Conservation (phyloP, 306 rosid genomes). For the Quercus ilex region DNA sequence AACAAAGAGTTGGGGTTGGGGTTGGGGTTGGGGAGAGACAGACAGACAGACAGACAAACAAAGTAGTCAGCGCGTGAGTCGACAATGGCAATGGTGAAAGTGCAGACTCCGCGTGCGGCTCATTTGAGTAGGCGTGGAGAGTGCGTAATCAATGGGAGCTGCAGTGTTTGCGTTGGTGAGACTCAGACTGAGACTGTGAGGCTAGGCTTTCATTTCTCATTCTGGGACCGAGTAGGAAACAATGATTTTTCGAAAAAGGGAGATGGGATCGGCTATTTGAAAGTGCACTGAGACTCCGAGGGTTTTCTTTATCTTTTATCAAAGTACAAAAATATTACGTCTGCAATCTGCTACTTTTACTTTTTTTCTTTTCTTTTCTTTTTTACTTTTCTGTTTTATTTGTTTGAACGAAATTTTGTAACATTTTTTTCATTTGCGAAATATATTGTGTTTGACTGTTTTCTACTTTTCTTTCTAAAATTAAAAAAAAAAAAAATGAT, state of each 20-base stretch:
- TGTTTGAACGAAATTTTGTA: too few relatives aligned
- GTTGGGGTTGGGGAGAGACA: too few relatives aligned
- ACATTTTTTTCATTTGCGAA: too few relatives aligned
- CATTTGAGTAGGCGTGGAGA: not conserved
- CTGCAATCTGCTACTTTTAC: not conserved
- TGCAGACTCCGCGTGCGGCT: not conserved
- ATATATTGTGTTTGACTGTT: too few relatives aligned
- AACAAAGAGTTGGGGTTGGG: too few relatives aligned
- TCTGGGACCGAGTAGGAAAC: not conserved
- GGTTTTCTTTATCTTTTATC: too few relatives aligned
- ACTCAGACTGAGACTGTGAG: not conserved
- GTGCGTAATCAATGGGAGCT: slow-evolving; percentile 5
- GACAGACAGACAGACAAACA: too few relatives aligned
- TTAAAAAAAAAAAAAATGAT: too few relatives aligned
- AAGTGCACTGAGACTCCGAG: not conserved
- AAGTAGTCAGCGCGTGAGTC: too few relatives aligned
- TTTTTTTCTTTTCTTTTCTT: too few relatives aligned
- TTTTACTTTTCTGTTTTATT: not conserved
- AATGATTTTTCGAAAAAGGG: slow-evolving; percentile 2
- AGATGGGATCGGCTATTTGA: not conserved
- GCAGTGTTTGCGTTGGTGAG: not conserved
- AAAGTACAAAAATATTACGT: not conserved
- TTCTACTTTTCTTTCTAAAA: too few relatives aligned
- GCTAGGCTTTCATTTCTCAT: not conserved
- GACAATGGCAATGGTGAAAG: not conserved